phyloP scores from a whole-genome alignment of 176 grass and related monocot species.

The Oryza meyeriana region DNA sequence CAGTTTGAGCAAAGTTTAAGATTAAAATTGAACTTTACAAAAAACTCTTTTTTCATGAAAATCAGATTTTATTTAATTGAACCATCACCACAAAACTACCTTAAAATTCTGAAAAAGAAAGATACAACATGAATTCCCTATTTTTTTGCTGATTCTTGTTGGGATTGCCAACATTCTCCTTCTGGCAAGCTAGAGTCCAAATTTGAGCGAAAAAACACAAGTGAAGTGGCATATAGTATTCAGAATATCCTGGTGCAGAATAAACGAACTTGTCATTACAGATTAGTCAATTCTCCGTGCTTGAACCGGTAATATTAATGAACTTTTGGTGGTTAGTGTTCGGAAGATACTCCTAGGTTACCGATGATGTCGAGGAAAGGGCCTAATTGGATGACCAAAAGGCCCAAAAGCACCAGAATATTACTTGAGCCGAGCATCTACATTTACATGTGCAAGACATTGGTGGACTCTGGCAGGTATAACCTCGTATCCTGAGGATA shows the following conservation, averaged over 20 bases:
- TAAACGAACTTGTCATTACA: conserved; percentile 1
- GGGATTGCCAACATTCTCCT: not conserved
- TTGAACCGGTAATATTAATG: not conserved
- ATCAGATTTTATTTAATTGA: too few species aligned
- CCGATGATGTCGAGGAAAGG: conserved; percentile 25
- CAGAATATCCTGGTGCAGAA: not conserved
- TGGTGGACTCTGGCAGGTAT: not conserved
- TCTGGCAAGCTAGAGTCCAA: not conserved
- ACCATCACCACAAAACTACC: not conserved
- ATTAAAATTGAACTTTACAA: too few species aligned
- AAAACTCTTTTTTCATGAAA: too few species aligned
- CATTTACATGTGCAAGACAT: not conserved
- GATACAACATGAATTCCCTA: not conserved
- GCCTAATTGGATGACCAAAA: not conserved
- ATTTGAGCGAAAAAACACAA: not conserved
- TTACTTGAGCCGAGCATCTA: not conserved
- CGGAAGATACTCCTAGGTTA: not conserved
- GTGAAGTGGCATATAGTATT: not conserved
- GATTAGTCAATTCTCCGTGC: not conserved
- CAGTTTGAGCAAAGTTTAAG: too few species aligned
- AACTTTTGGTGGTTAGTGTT: conserved; percentile 9
- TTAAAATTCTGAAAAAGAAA: not conserved
- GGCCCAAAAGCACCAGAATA: not conserved
- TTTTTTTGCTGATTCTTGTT: not conserved
- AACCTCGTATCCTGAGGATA: not conserved